These are phyloP conservation scores for Penicillium parvum DNA, from an alignment of 495 filamentous ascomycete genomes.

Conservation along the genomic window DNA sequence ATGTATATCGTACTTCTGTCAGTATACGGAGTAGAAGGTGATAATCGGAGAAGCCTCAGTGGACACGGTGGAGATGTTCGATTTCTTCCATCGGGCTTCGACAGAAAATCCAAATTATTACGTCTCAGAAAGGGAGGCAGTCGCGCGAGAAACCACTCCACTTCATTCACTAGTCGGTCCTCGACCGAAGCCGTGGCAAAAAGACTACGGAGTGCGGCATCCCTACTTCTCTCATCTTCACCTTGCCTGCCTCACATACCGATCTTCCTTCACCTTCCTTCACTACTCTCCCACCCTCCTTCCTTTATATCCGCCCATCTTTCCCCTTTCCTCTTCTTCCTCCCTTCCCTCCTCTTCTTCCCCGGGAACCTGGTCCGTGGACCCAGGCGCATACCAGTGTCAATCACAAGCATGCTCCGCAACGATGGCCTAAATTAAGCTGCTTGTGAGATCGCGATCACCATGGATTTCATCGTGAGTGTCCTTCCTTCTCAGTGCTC, in stretches of 20 bases:
- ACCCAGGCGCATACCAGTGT: constrained; percentile 20
- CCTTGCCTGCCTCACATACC: too few species aligned
- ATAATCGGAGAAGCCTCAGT: constrained; percentile 16
- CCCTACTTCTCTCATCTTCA: too few species aligned
- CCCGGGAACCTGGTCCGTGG: constrained; percentile 19
- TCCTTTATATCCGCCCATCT: not conserved
- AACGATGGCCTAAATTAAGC: constrained; percentile 32
- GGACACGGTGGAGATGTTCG: constrained; percentile 11
- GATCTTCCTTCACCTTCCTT: too few species aligned
- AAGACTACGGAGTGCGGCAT: too few species aligned
- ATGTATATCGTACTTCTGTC: not conserved
- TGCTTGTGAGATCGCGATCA: constrained; percentile 23
- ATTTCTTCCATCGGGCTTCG: constrained; percentile 24
- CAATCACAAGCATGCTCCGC: constrained; percentile 30
- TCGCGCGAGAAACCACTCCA: constrained; percentile 11
- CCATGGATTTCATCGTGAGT: constrained; percentile 50
- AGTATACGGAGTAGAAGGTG: not conserved
- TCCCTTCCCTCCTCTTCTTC: constrained; percentile 8
- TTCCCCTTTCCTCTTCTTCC: not conserved
- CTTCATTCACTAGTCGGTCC: too few species aligned
- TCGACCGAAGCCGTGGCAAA: constrained; percentile 10
- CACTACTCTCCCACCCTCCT: too few species aligned
- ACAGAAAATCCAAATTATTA: too few species aligned
- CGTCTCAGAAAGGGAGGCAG: constrained; percentile 13
- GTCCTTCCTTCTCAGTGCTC: not conserved